Percentiles rank a stretch among this genome's conserved stretches.
These are phyloP conservation scores for Psidium friedrichsthalianum DNA, from an alignment of 345 rosid genomes.

Conservation along the genomic window DNA sequence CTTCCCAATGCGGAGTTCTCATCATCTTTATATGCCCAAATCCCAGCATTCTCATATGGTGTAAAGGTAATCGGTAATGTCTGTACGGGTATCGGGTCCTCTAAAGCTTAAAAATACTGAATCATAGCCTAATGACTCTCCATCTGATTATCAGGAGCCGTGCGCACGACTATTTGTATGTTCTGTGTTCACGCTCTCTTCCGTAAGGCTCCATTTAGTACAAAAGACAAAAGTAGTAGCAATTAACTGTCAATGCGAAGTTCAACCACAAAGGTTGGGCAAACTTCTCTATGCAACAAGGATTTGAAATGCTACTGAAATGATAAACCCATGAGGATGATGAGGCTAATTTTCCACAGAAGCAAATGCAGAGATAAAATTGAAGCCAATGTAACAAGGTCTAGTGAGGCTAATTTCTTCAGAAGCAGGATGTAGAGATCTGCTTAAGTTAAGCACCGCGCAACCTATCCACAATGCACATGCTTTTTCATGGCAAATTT, in stretches of 20 bases:
- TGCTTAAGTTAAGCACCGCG: neutral
- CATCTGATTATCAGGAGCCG: neutral
- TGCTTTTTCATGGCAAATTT: neutral
- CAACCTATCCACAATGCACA: neutral
- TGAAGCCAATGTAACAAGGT: neutral
- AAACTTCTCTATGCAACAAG: neutral
- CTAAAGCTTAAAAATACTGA: neutral
- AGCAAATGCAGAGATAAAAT: neutral
- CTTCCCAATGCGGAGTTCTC: neutral
- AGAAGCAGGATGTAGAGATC: neutral
- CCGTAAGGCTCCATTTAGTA: neutral
- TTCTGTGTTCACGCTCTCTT: neutral
- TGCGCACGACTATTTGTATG: neutral
- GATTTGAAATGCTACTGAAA: neutral
- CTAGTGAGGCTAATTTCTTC: neutral
- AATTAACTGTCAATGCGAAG: neutral
- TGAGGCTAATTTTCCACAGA: neutral
- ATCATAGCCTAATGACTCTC: neutral
- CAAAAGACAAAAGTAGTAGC: neutral
- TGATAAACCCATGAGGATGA: neutral
- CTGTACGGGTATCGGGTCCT: accelerated
- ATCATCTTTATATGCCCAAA: accelerated
- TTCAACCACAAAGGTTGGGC: neutral
- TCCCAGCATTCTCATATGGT: accelerated
- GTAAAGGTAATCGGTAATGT: accelerated